Evolutionary conservation across 257 asterid species (phyloP), one percentile per base, ranked within the genome.

Genomic region (Plectranthus barbatus): DNA sequence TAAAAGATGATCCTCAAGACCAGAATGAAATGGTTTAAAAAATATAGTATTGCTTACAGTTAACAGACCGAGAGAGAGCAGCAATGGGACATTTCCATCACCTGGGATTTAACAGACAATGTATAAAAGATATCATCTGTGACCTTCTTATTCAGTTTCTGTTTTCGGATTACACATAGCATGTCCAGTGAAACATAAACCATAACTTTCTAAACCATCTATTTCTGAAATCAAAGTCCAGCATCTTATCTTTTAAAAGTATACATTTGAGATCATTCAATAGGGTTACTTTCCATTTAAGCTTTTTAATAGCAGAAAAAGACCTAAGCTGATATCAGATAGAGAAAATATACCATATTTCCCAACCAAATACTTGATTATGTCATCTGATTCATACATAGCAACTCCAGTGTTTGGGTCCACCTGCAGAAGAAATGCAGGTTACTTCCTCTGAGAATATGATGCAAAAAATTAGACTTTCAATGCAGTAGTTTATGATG

Each of bases 391-490:
- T 77, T 92, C 99, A 45, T 89, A 89, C 97, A 85, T 89, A 31
- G 95, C 73, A 64, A 83, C 87, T 64, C 97, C 99, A 37, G 97
- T 83, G 79, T 92, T 92, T 60, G 97, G 99, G 75, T 92, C 99
- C 73, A 89, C 97, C 99, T 89, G 58, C 40, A 69, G 18, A 57
- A 69, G 39, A 63, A 61, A 13, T 47, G 68, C 47, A 59, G 54
- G 9, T 44, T 62, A 40, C 39, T 53, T 64, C 76, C 18, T 5
- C 41, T 15, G 1, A 5, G 44, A 57, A 44, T 29, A 46, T 52
- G 13, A 42, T 6, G 50, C n/a, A n/a, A n/a, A n/a, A n/a, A n/a
- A n/a, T n/a, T n/a, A n/a, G 48, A 26, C 31, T 5, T 26, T 36
- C 1, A 4, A 51, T 24, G 26, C 73, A 48, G 7, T 40, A 24